Evolutionary conservation across 805 yeast species (phyloP).

Genomic region (Candida nonsorbophila): DNA sequence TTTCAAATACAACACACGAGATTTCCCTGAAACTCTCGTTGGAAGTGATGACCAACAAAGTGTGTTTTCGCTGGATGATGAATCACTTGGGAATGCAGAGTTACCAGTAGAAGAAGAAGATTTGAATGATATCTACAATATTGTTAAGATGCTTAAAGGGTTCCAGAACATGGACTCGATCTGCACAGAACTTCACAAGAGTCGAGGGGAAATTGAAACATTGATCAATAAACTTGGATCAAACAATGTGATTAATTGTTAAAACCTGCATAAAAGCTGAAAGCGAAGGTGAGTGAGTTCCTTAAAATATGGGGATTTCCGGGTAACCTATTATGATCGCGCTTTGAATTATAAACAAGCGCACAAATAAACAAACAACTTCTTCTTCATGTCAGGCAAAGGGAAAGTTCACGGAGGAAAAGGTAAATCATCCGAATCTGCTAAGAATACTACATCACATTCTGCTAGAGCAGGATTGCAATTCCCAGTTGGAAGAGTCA

Average conservation of each 20-base stretch:
- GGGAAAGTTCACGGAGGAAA: slow-evolving; percentile 97
- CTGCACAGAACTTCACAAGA: slow-evolving; percentile 61
- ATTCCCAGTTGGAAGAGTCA: slow-evolving; percentile 98
- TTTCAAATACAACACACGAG: slow-evolving; percentile 15
- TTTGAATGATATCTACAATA: slow-evolving; percentile 23
- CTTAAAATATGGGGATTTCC: not conserved
- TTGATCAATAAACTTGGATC: slow-evolving; percentile 35
- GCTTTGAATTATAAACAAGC: slow-evolving; percentile 1
- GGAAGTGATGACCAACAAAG: slow-evolving; percentile 8
- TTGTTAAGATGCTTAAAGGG: slow-evolving; percentile 44
- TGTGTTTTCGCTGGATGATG: slow-evolving; percentile 3
- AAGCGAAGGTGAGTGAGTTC: not conserved
- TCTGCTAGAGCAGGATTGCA: slow-evolving; percentile 93
- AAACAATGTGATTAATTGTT: slow-evolving; percentile 30
- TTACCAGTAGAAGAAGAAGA: slow-evolving; percentile 8
- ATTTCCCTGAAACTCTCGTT: slow-evolving; percentile 6
- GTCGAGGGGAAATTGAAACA: slow-evolving; percentile 50
- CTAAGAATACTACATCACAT: slow-evolving; percentile 76
- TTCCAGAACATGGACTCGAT: slow-evolving; percentile 59
- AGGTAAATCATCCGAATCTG: slow-evolving; percentile 77
- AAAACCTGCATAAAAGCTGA: no score
- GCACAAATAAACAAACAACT: slow-evolving; percentile 8
- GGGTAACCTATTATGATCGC: slow-evolving; percentile 3
- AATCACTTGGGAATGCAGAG: slow-evolving; percentile 1
- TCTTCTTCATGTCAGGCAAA: slow-evolving; percentile 57